Percentiles rank a stretch among this genome's conserved stretches.
Conservation (phyloP, 2,329 filamentous ascomycete genomes). For the Hymenoscyphus repandus region DNA sequence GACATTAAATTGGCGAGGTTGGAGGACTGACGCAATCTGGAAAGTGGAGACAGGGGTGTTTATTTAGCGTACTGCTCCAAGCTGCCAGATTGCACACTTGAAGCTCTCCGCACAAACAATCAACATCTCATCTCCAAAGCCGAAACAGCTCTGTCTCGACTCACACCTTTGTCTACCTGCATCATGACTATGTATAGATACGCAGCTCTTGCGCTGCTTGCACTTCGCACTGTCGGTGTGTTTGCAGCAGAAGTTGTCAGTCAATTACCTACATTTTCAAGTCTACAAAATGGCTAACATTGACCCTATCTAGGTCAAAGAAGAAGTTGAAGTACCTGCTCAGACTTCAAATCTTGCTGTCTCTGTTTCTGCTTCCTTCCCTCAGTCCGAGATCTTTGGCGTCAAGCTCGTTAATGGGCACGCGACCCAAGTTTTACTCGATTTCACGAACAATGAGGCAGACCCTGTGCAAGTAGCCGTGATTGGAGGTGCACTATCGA, state of each 20-base stretch:
- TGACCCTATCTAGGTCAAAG: slow-evolving; percentile 18
- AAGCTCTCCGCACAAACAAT: not conserved
- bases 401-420: slow-evolving; percentile 93
- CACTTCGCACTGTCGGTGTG: slow-evolving; percentile 61
- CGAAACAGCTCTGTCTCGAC: not conserved
- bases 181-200: slow-evolving; percentile 71
- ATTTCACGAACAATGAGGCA: slow-evolving; percentile 79
- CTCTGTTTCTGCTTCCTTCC: slow-evolving; percentile 57
- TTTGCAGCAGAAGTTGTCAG: slow-evolving; percentile 57
- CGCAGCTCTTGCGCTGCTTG: slow-evolving; percentile 66
- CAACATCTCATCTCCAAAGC: not conserved
- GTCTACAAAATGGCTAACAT: slow-evolving; percentile 12
- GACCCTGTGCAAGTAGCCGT: slow-evolving; percentile 69
- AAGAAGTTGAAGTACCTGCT: slow-evolving; percentile 21
- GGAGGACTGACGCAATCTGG: too few species aligned
- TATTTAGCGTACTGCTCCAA: not conserved
- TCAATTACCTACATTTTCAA: slow-evolving; percentile 24
- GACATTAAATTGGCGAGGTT: not conserved
- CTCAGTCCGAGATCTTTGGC: slow-evolving; percentile 72
- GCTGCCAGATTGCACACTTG: not conserved
- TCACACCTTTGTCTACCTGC: slow-evolving; percentile 10
- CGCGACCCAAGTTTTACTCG: slow-evolving; percentile 74
- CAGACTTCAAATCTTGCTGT: slow-evolving; percentile 51
- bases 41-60: not conserved
- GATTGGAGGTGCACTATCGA: slow-evolving; percentile 68